Base-by-base conservation (phyloP, 1,284 basidiomycete species). In the Trametes sp. region DNA sequence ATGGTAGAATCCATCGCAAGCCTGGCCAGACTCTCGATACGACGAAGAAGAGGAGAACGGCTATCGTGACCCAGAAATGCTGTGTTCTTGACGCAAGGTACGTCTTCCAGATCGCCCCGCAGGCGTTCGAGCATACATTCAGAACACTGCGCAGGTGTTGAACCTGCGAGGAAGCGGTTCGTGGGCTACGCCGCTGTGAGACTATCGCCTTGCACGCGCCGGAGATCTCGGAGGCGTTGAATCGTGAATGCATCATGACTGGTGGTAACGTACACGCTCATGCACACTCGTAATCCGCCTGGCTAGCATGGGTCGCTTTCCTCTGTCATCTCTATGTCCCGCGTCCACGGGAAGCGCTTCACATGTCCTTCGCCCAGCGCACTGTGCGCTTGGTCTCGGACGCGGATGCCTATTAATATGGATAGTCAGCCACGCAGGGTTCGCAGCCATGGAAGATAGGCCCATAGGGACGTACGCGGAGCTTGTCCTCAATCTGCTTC, bases 271-370 rank as follows among this genome's bases (percentile, higher is more conserved):
- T 58, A 58, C 49, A 45, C 13, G 38, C 57, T 58, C 49, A 42
- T 44, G 38, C 49, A 51, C 36, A 52, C 38, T 58, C 57, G 49
- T 24, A 35, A 38, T 49, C 36, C 35, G 38, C 52, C n/a, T 16
- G 35, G 24, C 31, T 51, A 51, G 28, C 51, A 53, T 23, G 35
- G 36, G 23, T 23, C 19, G 13, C 4, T 26, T 9, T 36, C 14
- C 24, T 38, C 35, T 24, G 2, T 24, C n/a, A 23, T 26, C n/a
- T 23, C 35, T 36, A 24, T 21, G 6, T 9, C 14, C 31, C 31
- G 4, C 35, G 11, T 35, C 29, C 24, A 8, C 5, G 11, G 13
- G 1, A 1, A 26, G 23, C 3, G 23, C 57, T 35, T 24, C 24
- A 29, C 10, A 19, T 5, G 11, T 45, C 49, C 52, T 29, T 42